Percentiles rank a stretch among this genome's conserved stretches.
Evolutionary conservation across 2,329 filamentous ascomycete genomes (phyloP).

Genomic region (Xenoacremonium recifei): DNA sequence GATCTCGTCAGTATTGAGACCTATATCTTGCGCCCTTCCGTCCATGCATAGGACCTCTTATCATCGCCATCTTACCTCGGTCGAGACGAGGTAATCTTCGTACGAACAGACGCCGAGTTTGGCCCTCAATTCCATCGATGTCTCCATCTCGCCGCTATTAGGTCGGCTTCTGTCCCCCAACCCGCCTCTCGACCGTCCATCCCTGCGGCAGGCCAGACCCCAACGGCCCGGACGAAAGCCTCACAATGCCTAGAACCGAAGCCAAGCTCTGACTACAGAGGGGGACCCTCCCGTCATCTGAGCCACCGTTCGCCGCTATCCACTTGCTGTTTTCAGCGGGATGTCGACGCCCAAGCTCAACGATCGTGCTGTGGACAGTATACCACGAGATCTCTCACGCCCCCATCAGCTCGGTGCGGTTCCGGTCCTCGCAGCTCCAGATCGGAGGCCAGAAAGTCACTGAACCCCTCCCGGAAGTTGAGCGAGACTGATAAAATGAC

Average conservation of each 20-base stretch:
- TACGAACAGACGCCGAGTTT: constrained; percentile 15
- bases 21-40: too few relatives aligned
- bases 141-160: constrained; percentile 18
- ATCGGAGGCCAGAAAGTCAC: neutral
- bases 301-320: constrained; percentile 2
- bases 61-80: too few relatives aligned
- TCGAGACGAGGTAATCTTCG: too few relatives aligned
- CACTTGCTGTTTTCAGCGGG: too few relatives aligned
- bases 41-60: too few relatives aligned
- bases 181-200: constrained; percentile 11
- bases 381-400: neutral
- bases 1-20: too few relatives aligned
- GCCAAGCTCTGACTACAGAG: constrained; percentile 15
- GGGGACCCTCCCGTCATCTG: constrained; percentile 7
- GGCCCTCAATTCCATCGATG: neutral
- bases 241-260: constrained; percentile 19
- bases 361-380: too few relatives aligned
- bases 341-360: too few relatives aligned
- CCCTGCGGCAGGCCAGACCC: constrained; percentile 20
- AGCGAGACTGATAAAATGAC: neutral
- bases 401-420: neutral
- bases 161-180: constrained; percentile 16
- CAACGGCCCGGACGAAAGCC: constrained; percentile 22
- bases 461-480: neutral
- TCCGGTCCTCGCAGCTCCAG: neutral